Evolutionary conservation across 805 yeast species (phyloP), one percentile per base, ranked within the genome.

Genomic region (Metschnikowia hibisci): DNA sequence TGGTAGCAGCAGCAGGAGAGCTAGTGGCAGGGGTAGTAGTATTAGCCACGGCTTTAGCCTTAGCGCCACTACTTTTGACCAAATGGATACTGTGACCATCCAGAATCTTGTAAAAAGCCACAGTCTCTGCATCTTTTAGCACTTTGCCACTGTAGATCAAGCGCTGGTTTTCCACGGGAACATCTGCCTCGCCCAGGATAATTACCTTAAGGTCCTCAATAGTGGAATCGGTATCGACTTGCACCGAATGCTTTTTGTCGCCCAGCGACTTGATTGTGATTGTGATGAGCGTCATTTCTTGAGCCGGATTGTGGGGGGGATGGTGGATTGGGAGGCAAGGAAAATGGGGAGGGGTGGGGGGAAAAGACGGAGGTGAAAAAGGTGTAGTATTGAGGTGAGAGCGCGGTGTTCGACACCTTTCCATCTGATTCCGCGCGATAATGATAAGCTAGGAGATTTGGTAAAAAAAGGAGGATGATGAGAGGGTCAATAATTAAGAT

Each of bases 121-220:
- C 64, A 6, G 86, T 76, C 53, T 90, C 93, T 29, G 70, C 72
- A 58, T 91, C 96, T 63, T 90, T 90, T 58, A 91, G 76, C 27
- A 93, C 96, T 53, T 91, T 84, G 32, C 99, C 99, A 2, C 96
- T 86, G 68, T 86, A 91, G 58, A 91, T 90, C 60, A 91, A 74
- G 46, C 98, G 76, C 66, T 90, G 98, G 47, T 84, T 78, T n/a
- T 75, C 84, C 1, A 78, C 80, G 4, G 95, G 83, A 34, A 89
- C 72, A 16, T 78, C 82, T 5, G 89, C 66, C 46, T 72, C 76
- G 15, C 71, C 68, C 20, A 81, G 81, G 40, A 91, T 72, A 51
- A 70, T 70, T 29, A 73, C 74, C 64, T 91, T 91, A 52, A 91
- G 73, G 47, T 82, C 85, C 16, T 71, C 67, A 27, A 91, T 80